Evolutionary conservation across 1,284 basidiomycete species (phyloP).

Genomic region (Cryptococcus sp.): DNA sequence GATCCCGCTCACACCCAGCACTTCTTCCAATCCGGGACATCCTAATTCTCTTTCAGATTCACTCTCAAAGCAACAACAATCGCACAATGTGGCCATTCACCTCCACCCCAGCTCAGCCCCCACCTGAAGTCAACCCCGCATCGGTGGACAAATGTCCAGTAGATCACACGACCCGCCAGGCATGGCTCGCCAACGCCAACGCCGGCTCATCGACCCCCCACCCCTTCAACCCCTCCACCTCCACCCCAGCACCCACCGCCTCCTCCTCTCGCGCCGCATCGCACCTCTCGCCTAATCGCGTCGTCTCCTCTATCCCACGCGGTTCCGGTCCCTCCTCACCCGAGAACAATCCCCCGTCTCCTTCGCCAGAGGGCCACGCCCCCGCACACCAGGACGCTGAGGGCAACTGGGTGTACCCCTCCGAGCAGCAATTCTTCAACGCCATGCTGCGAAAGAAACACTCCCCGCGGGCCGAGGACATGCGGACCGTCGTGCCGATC

Average conservation of each 20-base stretch:
- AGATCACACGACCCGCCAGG: constrained; percentile 55
- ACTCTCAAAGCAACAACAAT: not conserved
- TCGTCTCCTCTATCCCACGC: constrained; percentile 84
- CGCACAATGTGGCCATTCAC: constrained; percentile 29
- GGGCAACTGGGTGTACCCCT: constrained; percentile 94
- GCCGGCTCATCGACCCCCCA: constrained; percentile 26
- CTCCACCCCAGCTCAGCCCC: constrained; percentile 2
- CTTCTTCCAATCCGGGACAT: constrained; percentile 58
- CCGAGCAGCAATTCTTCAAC: constrained; percentile 91
- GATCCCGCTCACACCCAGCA: no score
- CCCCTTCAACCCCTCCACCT: constrained; percentile 34
- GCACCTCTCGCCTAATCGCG: constrained; percentile 57
- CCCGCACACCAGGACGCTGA: constrained; percentile 28
- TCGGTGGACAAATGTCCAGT: constrained; percentile 64
- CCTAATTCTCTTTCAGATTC: constrained; percentile 35
- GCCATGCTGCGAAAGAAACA: constrained; percentile 95
- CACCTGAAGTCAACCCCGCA: constrained; percentile 1
- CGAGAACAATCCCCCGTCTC: not conserved
- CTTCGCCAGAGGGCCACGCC: not conserved
- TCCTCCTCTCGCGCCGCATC: constrained; percentile 11
- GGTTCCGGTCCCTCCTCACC: constrained; percentile 14
- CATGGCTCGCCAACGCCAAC: constrained; percentile 48
- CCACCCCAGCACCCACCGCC: constrained; percentile 10
- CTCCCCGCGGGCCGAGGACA: constrained; percentile 69
- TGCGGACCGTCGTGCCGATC: constrained; percentile 95